Evolutionary conservation across 768 basidiomycete genomes (phyloP).

Genomic region (Coprinopsis marcescibilis): DNA sequence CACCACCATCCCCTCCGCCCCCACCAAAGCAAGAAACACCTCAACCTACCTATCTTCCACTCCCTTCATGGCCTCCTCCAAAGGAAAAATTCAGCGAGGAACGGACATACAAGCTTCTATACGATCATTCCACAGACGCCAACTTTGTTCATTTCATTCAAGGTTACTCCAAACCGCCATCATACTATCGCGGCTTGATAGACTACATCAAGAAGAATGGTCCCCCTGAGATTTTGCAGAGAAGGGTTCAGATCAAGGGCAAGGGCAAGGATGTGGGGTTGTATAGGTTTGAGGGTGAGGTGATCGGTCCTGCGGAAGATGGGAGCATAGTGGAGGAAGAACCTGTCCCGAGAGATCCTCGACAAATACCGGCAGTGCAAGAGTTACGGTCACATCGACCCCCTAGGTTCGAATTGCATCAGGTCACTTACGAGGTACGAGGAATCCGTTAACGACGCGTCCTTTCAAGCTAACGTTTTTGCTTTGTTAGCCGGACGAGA

Average conservation of each 20-base stretch:
- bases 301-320: constrained; percentile 29
- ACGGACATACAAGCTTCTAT: constrained; percentile 55
- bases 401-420: constrained; percentile 32
- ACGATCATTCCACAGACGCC: constrained; percentile 50
- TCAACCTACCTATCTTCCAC: constrained; percentile 21
- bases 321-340: constrained; percentile 30
- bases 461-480: too few relatives aligned
- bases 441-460: too few relatives aligned
- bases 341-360: constrained; percentile 45
- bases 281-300: constrained; percentile 50
- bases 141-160: constrained; percentile 21
- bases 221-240: constrained; percentile 26
- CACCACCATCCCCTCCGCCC: constrained; percentile 9
- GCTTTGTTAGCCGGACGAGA: constrained; percentile 60
- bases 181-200: constrained; percentile 33
- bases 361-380: constrained; percentile 34
- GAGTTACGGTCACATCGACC: constrained; percentile 19
- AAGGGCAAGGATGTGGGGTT: constrained; percentile 58
- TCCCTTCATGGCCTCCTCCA: constrained; percentile 50
- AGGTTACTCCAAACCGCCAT: constrained; percentile 13
- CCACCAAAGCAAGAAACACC: constrained; percentile 7
- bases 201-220: constrained; percentile 33
- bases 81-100: constrained; percentile 34
- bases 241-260: constrained; percentile 52
- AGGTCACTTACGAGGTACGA: constrained; percentile 51